These are phyloP conservation scores for Pichia cactophila DNA, from an alignment of 1,139 yeast genomes.

Conservation along the genomic window DNA sequence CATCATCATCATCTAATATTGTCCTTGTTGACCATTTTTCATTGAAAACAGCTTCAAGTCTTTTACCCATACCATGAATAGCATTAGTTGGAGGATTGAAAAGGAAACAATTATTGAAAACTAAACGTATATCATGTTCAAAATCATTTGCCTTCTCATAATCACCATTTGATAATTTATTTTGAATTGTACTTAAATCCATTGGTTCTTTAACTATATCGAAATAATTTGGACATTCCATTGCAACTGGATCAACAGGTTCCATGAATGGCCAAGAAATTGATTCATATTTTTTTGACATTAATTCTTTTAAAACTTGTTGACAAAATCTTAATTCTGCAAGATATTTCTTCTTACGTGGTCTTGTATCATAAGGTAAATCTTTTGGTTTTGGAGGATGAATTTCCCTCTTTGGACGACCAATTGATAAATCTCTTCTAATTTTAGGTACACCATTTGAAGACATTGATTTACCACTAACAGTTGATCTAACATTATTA, in stretches of 20 bases:
- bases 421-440: conserved; percentile 46
- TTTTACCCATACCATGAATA: conserved; percentile 92
- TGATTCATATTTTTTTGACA: conserved; percentile 73
- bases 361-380: conserved; percentile 82
- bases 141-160: conserved; percentile 87
- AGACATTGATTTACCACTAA: conserved; percentile 15
- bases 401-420: conserved; percentile 89
- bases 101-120: conserved; percentile 80
- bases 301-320: conserved; percentile 73
- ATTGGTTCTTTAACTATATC: conserved; percentile 86
- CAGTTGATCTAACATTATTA: conserved; percentile 6
- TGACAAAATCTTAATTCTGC: conserved; percentile 85
- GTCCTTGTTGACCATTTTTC: conserved; percentile 90
- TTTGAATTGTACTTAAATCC: conserved; percentile 85
- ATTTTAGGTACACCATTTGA: conserved; percentile 40
- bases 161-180: conserved; percentile 75
- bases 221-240: conserved; percentile 83
- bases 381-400: conserved; percentile 97
- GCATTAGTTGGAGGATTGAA: conserved; percentile 96
- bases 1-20: conserved; percentile 46
- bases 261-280: conserved; percentile 84
- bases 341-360: conserved; percentile 85
- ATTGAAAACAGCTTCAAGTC: conserved; percentile 77
- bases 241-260: conserved; percentile 94
- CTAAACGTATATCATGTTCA: conserved; percentile 72